Percentiles rank a stretch among this genome's conserved stretches.
Evolutionary conservation across 768 basidiomycete genomes (phyloP).

Genomic region (Cystofilobasidium ferigula): DNA sequence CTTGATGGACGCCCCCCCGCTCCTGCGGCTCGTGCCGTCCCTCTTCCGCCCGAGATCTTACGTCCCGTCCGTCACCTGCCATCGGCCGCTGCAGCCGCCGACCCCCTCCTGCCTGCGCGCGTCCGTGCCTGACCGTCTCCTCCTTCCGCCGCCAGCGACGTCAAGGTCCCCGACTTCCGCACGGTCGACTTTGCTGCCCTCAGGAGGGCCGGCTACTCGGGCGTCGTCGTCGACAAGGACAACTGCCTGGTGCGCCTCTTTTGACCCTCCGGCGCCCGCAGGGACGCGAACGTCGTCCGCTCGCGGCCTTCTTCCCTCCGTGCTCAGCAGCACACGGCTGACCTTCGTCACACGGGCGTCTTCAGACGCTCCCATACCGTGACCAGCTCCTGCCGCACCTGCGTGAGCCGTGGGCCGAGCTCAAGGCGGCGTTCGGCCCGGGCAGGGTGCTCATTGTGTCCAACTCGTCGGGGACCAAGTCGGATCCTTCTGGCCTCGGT

Average conservation of each 20-base stretch:
- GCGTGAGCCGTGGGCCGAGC: conserved; percentile 61
- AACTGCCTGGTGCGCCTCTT: conserved; percentile 67
- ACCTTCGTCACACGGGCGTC: neutral
- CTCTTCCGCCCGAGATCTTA: neutral
- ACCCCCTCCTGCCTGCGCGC: neutral
- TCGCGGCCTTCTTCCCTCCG: neutral
- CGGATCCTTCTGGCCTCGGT: conserved; percentile 64
- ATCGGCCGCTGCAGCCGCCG: too few species aligned
- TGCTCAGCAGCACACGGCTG: neutral
- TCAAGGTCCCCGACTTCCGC: conserved; percentile 29
- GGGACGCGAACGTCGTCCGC: too few species aligned
- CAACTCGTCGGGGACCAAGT: conserved; percentile 76
- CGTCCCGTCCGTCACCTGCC: neutral
- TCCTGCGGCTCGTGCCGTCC: neutral
- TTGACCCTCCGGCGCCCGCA: too few species aligned
- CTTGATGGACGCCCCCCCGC: neutral
- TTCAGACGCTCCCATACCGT: conserved; percentile 67
- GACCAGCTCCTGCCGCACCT: conserved; percentile 42
- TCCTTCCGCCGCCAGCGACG: neutral
- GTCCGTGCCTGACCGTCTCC: neutral
- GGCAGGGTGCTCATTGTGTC: conserved; percentile 78
- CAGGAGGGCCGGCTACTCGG: conserved; percentile 63
- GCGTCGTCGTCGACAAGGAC: conserved; percentile 94
- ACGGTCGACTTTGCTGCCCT: conserved; percentile 41
- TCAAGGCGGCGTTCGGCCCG: conserved; percentile 60